phyloP scores from a whole-genome alignment of 495 filamentous ascomycete species.

The Xylona heveae region DNA sequence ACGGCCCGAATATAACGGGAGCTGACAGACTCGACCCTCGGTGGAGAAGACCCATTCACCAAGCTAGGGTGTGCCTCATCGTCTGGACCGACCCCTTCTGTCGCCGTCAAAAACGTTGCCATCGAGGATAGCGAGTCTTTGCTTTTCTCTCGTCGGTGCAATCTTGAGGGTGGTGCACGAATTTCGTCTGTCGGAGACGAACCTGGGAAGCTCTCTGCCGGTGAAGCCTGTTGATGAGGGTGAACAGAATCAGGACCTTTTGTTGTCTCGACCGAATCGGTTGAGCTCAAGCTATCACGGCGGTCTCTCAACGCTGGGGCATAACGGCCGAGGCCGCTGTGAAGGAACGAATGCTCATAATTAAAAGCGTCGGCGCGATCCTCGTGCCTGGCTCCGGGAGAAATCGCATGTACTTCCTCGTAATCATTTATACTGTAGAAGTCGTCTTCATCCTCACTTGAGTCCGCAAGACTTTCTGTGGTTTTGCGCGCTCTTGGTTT shows the following conservation, averaged over 20 bases:
- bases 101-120: slow-evolving; percentile 68
- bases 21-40: no score
- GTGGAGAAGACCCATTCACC: no score
- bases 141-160: slow-evolving; percentile 36
- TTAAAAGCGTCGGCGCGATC: slow-evolving; percentile 95
- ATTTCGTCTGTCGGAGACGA: not conserved
- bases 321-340: slow-evolving; percentile 66
- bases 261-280: slow-evolving; percentile 59
- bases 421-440: slow-evolving; percentile 6
- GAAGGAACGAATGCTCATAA: slow-evolving; percentile 88
- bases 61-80: no score
- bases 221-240: not conserved
- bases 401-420: slow-evolving; percentile 7
- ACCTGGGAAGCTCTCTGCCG: slow-evolving; percentile 2
- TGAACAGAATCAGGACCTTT: slow-evolving; percentile 20
- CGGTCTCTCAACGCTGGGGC: slow-evolving; percentile 22
- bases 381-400: slow-evolving; percentile 42
- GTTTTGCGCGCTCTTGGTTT: no score
- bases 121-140: slow-evolving; percentile 49
- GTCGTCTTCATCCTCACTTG: slow-evolving; percentile 4
- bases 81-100: slow-evolving; percentile 32
- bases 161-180: no score
- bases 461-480: no score
- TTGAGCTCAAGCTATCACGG: slow-evolving; percentile 34
- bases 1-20: no score